Conservation (phyloP, 2,329 filamentous ascomycete genomes). For the Colletotrichum higginsianum region DNA sequence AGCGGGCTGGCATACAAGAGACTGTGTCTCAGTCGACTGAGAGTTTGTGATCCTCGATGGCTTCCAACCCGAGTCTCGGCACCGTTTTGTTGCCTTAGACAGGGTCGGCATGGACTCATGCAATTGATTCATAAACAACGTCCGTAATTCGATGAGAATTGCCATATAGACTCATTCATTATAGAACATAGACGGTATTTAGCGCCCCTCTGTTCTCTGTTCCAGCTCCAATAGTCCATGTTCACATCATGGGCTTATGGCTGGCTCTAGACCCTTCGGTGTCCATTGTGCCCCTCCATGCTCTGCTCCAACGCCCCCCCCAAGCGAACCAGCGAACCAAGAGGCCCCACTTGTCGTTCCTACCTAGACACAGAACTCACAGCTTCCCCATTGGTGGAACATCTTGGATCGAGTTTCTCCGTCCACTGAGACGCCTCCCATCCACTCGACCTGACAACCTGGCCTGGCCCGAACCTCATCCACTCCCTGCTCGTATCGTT, state of each 20-base stretch:
- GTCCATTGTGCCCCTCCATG: slow-evolving; percentile 21
- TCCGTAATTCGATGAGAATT: neutral
- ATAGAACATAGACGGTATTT: neutral
- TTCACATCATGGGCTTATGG: too few species aligned
- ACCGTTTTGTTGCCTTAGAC: neutral
- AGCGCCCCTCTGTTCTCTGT: neutral
- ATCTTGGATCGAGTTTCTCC: slow-evolving; percentile 27
- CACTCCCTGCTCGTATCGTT: neutral
- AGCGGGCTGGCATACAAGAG: neutral
- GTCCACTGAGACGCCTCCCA: slow-evolving; percentile 21
- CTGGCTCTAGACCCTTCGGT: neutral
- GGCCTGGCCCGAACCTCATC: slow-evolving; percentile 3
- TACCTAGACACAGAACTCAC: neutral
- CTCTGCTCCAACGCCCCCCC: slow-evolving; percentile 12
- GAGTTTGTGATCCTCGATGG: neutral
- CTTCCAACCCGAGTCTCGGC: neutral
- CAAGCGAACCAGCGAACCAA: neutral
- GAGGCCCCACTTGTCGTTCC: slow-evolving; percentile 23
- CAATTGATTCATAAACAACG: neutral
- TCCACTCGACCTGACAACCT: neutral
- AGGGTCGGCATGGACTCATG: neutral
- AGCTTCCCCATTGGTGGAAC: slow-evolving; percentile 31
- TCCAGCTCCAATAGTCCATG: neutral
- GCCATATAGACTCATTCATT: neutral
- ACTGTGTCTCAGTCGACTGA: slow-evolving; percentile 10